Conservation (phyloP, 768 basidiomycete genomes). For the Amanita exitialis region DNA sequence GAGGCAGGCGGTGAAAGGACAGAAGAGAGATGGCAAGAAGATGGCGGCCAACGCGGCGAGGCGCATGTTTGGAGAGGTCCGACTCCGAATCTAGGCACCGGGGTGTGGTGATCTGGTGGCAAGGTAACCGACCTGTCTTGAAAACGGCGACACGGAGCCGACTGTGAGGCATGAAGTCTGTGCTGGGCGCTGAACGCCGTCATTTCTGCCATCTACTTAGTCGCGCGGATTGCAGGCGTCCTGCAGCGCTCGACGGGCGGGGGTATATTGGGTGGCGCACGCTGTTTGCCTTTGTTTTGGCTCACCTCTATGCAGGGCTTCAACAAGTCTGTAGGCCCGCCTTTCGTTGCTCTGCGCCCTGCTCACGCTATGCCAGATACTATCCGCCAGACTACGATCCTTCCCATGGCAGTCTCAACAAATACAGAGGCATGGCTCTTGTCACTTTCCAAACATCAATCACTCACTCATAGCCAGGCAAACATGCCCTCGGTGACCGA, state of each 20-base stretch:
- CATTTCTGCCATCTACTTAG: too few relatives aligned
- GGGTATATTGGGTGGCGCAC: too few relatives aligned
- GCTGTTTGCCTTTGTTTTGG: neutral
- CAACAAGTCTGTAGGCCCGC: conserved; percentile 27
- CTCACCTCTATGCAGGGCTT: conserved; percentile 46
- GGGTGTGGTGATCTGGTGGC: neutral
- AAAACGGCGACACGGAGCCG: neutral
- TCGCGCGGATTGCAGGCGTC: too few relatives aligned
- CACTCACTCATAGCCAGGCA: conserved; percentile 37
- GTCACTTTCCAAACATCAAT: neutral
- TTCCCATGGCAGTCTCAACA: conserved; percentile 59
- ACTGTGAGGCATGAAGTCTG: neutral
- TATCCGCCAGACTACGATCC: conserved; percentile 44
- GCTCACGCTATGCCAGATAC: conserved; percentile 21
- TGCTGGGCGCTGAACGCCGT: too few relatives aligned
- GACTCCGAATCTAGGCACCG: conserved; percentile 5
- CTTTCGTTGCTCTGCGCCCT: neutral
- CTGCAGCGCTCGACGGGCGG: too few relatives aligned
- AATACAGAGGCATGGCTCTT: conserved; percentile 46
- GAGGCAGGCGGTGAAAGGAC: neutral
- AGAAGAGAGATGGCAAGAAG: neutral
- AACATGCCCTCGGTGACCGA: conserved; percentile 88
- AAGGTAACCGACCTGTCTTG: neutral
- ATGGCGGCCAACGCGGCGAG: neutral
- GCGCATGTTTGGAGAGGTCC: neutral